Conservation (phyloP, 148 eudicot species). For the Bassia scoparia region DNA sequence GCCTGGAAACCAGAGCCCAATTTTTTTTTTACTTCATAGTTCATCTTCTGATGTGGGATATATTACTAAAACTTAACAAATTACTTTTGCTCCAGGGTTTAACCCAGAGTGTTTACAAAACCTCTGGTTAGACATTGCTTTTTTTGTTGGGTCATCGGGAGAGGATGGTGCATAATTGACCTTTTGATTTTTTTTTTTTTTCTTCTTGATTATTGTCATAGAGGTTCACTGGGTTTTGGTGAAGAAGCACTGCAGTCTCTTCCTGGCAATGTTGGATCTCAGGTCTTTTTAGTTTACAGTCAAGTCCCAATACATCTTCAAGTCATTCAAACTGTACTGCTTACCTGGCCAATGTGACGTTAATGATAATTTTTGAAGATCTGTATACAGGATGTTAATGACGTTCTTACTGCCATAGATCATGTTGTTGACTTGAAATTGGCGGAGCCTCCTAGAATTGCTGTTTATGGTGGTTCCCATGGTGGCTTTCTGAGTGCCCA, state of each 20-base stretch:
- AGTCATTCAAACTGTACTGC: neutral
- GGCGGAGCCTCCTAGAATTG: conserved; percentile 70
- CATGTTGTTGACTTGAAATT: conserved; percentile 52
- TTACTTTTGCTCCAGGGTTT: too few relatives aligned
- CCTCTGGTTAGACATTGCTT: neutral
- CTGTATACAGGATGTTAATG: conserved; percentile 69
- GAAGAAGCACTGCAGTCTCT: conserved; percentile 97
- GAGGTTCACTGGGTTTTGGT: conserved; percentile 94
- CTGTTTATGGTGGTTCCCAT: conserved; percentile 86
- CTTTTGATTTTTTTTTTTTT: conserved; percentile 13
- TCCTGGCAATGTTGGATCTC: conserved; percentile 77
- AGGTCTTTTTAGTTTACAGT: conserved; percentile 41
- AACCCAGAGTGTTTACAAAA: neutral
- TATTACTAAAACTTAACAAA: too few relatives aligned
- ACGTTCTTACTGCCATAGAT: conserved; percentile 84
- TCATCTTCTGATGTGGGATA: too few relatives aligned
- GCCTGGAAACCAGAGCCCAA: too few relatives aligned
- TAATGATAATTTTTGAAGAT: conserved; percentile 8
- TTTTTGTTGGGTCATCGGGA: neutral
- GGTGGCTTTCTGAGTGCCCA: conserved; percentile 95
- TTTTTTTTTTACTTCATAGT: too few relatives aligned
- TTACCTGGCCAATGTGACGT: neutral
- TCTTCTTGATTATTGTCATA: conserved; percentile 26
- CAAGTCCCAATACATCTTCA: neutral
- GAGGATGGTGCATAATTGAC: conserved; percentile 1